phyloP scores from a whole-genome alignment of 1,139 yeast genomes.

The Saccharomyces hybrid region DNA sequence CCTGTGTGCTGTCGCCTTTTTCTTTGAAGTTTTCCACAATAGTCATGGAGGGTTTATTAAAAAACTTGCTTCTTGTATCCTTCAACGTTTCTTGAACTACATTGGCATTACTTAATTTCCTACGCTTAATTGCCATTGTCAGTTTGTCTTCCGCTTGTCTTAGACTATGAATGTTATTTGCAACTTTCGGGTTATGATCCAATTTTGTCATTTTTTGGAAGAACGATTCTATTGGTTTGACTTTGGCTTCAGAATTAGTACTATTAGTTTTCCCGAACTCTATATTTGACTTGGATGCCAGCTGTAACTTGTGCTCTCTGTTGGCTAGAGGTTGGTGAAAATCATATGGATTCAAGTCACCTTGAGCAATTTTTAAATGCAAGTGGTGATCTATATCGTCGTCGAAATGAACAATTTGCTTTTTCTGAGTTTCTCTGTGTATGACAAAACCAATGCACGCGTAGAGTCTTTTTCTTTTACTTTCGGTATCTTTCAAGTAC shows the following conservation, averaged over 20 bases:
- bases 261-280: not conserved
- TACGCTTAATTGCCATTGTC: constrained; percentile 4
- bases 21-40: not conserved
- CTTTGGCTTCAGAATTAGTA: constrained; percentile 1
- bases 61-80: not conserved
- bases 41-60: not conserved
- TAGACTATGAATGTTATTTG: not conserved
- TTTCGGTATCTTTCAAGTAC: constrained; percentile 18
- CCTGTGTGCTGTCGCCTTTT: not conserved
- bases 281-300: constrained; percentile 22
- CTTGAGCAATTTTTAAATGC: constrained; percentile 54
- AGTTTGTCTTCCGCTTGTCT: constrained; percentile 6
- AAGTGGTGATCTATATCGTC: constrained; percentile 35
- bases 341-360: constrained; percentile 59
- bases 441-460: constrained; percentile 54
- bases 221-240: constrained; percentile 9
- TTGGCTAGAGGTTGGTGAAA: constrained; percentile 39
- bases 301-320: constrained; percentile 29
- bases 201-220: constrained; percentile 2
- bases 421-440: constrained; percentile 13
- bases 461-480: constrained; percentile 36
- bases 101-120: constrained; percentile 2
- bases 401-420: constrained; percentile 30
- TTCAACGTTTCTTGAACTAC: not conserved
- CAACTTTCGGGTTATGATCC: not conserved